Conservation (phyloP, 495 filamentous ascomycete species). For the Trichoderma asperelloides region DNA sequence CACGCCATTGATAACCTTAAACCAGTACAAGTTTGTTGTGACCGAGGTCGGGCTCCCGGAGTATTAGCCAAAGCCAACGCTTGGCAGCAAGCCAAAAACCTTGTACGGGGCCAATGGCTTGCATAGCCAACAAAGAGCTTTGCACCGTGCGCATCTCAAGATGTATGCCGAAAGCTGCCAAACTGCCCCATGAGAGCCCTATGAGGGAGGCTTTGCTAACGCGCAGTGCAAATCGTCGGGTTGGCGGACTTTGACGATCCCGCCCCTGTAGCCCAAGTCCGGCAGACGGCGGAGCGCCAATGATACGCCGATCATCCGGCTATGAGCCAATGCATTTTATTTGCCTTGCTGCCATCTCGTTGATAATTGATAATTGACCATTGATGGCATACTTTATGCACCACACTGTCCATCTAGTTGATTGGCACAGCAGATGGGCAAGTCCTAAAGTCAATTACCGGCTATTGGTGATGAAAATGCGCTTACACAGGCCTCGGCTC, state of each 20-base stretch:
- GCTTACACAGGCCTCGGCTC: too few relatives aligned
- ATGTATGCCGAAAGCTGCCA: background rate
- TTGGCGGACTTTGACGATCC: background rate
- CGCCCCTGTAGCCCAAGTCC: too few relatives aligned
- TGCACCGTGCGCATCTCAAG: background rate
- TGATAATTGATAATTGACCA: background rate
- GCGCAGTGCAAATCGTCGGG: background rate
- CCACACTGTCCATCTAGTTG: too few relatives aligned
- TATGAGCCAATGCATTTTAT: background rate
- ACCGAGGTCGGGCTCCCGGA: background rate
- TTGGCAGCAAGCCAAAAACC: background rate
- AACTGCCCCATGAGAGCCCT: background rate
- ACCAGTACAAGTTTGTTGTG: background rate
- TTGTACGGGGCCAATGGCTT: conserved; percentile 1
- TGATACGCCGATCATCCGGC: too few relatives aligned
- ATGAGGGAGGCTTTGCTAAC: background rate
- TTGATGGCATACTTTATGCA: too few relatives aligned
- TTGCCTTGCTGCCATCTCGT: background rate
- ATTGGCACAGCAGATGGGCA: background rate
- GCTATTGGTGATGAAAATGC: background rate
- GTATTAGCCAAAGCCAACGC: background rate
- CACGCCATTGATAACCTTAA: background rate
- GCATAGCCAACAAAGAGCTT: background rate
- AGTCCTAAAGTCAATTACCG: background rate
- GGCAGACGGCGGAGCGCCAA: too few relatives aligned